Base-by-base conservation (phyloP, 768 basidiomycete species). In the Hortiboletus flavorubellus region DNA sequence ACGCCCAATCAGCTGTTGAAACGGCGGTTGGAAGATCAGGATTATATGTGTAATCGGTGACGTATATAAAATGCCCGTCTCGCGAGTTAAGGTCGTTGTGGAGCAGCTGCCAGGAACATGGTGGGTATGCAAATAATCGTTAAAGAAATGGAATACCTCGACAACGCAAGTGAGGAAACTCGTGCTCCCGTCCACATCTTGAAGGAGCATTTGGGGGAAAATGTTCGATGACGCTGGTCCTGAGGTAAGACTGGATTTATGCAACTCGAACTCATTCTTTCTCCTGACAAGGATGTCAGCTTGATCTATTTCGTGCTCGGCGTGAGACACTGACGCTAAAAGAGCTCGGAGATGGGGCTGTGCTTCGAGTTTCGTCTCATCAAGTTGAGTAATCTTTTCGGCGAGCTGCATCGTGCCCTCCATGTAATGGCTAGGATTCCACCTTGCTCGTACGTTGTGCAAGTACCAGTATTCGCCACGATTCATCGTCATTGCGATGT, bases 21-120 rank as follows among this genome's bases (percentile, higher is more conserved):
- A 62, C 53, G 4, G 65, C 54, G n/a, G 67, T 56, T 5, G 70
- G 62, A 35, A 86, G 69, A 48, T 77, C 68, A 4, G 74, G 60
- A 50, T 84, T 77, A 4, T 70, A 64, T 2, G 85, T 85, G 62
- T 87, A 89, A 65, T 89, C 87, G 8, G 86, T 87, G 33, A 85
- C 80, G 56, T 79, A 84, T 38, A 87, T 66, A 46, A 71, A 75
- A 5, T 76, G 68, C 26, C 65, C 64, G 29, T 71, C 66, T 31
- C 65, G 59, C 16, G 71, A 60, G 42, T 73, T 69, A 18, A 67
- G 58, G 12, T 71, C 69, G 18, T 73, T 56, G 55, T 78, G 74
- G 4, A 87, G 68, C 34, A 85, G 65, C 86, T 87, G 53, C 14
- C 49, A 33, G 29, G 31, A 41, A 50, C 23, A 38, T 14, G 23